A percentile compares a stretch with the other conserved stretches of the same genome.
These are phyloP conservation scores for Aspergillus tamarii DNA, from an alignment of 2,329 filamentous ascomycete genomes.

Conservation along the genomic window DNA sequence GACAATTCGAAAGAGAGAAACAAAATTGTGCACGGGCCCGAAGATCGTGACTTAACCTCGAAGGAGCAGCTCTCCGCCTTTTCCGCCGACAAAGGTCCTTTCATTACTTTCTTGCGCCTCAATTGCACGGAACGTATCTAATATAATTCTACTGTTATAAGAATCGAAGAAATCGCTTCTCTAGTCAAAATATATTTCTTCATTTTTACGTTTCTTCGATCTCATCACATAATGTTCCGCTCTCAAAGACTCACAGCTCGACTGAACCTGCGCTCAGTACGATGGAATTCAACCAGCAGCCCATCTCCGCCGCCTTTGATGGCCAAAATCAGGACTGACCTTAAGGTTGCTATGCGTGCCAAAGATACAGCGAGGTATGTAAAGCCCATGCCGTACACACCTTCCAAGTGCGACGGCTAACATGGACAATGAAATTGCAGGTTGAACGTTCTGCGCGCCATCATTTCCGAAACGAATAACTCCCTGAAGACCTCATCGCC, in stretches of 20 bases:
- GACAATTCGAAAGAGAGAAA: slow-evolving; percentile 28
- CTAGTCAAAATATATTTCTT: background rate
- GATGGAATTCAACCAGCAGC: slow-evolving; percentile 45
- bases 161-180: background rate
- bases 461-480: slow-evolving; percentile 55
- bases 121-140: background rate
- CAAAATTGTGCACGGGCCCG: slow-evolving; percentile 44
- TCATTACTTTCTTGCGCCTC: background rate
- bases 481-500: slow-evolving; percentile 50
- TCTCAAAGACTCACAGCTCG: slow-evolving; percentile 33
- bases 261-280: slow-evolving; percentile 32
- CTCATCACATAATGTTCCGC: slow-evolving; percentile 34
- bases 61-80: slow-evolving; percentile 21
- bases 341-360: slow-evolving; percentile 54
- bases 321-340: slow-evolving; percentile 47
- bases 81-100: slow-evolving; percentile 15
- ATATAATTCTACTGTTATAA: background rate
- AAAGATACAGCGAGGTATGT: slow-evolving; percentile 51
- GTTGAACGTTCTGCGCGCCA: slow-evolving; percentile 51
- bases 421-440: slow-evolving; percentile 27
- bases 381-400: background rate
- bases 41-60: slow-evolving; percentile 5
- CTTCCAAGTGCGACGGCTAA: background rate
- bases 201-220: background rate
- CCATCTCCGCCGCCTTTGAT: slow-evolving; percentile 47